phyloP scores from a whole-genome alignment of 1,139 yeast species.

The Geotrichum cucujoidarum region DNA sequence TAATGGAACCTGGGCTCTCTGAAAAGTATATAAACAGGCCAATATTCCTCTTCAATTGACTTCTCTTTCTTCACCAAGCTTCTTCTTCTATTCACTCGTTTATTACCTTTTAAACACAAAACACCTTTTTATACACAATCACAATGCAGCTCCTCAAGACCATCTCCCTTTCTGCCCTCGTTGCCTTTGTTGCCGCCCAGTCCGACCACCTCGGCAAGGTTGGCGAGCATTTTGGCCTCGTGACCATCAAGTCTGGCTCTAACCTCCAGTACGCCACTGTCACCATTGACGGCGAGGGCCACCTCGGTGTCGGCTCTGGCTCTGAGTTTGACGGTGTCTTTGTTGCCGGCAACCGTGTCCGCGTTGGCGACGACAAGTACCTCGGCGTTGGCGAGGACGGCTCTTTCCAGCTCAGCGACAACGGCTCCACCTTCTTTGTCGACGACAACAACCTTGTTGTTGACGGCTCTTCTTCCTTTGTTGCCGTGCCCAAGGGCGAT shows the following conservation, averaged over 20 bases:
- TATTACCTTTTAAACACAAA: no score
- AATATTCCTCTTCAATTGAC: no score
- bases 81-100: no score
- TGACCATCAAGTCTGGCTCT: constrained; percentile 11
- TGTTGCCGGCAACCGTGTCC: constrained; percentile 2
- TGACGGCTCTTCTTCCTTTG: background rate
- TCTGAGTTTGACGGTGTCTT: constrained; percentile 2
- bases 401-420: background rate
- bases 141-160: constrained; percentile 4
- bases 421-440: constrained; percentile 1
- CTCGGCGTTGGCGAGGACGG: background rate
- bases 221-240: constrained; percentile 9
- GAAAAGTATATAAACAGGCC: no score
- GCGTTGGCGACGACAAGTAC: constrained; percentile 1
- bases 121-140: no score
- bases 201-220: background rate
- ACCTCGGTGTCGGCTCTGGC: background rate
- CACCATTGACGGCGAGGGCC: background rate
- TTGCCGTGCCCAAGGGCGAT: background rate
- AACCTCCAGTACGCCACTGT: background rate
- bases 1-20: no score
- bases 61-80: no score
- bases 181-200: background rate
- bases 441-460: background rate
- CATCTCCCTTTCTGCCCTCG: background rate